phyloP scores from a whole-genome alignment of 202 grass and related monocot species.

The Setaria italica region DNA sequence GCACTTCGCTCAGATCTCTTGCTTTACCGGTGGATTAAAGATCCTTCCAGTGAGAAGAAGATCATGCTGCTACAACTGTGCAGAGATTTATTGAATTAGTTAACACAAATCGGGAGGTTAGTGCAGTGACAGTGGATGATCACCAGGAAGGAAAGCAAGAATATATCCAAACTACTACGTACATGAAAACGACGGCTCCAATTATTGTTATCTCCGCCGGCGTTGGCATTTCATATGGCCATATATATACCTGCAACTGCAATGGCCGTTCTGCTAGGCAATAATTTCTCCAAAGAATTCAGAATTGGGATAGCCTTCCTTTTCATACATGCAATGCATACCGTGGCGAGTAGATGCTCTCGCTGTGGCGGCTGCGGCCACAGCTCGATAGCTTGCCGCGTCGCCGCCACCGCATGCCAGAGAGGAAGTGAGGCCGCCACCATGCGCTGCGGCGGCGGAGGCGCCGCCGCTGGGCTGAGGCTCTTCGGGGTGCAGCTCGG shows the following conservation, averaged over 20 bases:
- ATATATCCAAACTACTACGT: neutral
- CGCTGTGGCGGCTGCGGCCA: constrained; percentile 59
- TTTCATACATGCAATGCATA: constrained; percentile 8
- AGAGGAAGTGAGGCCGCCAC: neutral
- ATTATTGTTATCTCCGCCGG: constrained; percentile 27
- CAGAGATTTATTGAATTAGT: constrained; percentile 4
- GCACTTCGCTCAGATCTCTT: constrained; percentile 35
- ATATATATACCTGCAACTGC: neutral
- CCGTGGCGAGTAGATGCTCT: constrained; percentile 70
- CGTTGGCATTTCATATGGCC: constrained; percentile 1
- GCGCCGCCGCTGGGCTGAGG: constrained; percentile 41
- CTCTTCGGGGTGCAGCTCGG: constrained; percentile 80
- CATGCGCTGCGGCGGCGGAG: constrained; percentile 1
- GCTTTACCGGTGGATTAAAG: constrained; percentile 30
- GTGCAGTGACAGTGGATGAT: constrained; percentile 11
- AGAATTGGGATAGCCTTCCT: constrained; percentile 7
- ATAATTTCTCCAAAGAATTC: neutral
- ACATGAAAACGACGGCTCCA: constrained; percentile 23
- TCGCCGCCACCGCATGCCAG: neutral
- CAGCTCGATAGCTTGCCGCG: constrained; percentile 53
- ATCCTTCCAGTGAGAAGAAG: neutral
- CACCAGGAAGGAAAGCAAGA: neutral
- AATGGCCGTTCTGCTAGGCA: neutral
- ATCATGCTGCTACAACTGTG: neutral
- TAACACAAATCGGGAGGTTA: constrained; percentile 5